These are phyloP conservation scores for Cucumis cinereus DNA, from an alignment of 306 rosid genomes.

Conservation along the genomic window DNA sequence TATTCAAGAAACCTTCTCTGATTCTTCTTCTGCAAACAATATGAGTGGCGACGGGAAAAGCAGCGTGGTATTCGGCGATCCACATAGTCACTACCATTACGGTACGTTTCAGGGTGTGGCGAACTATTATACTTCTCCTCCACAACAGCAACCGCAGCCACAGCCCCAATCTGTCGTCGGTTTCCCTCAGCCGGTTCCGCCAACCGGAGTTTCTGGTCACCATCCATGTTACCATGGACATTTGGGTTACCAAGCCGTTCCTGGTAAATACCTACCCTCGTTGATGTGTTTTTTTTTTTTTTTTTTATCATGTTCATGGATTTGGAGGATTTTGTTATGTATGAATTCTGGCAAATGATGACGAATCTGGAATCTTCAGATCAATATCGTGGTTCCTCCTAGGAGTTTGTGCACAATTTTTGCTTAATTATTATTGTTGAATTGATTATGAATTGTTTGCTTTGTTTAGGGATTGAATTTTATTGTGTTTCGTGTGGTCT, in stretches of 20 bases:
- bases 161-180: conserved; percentile 26
- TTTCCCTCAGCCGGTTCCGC: conserved; percentile 36
- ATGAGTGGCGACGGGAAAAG: conserved; percentile 43
- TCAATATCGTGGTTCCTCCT: neutral
- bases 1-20: neutral
- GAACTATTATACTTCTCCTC: conserved; percentile 37
- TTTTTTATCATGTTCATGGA: neutral
- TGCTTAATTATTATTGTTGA: neutral
- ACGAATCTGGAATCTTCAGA: neutral
- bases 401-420: neutral
- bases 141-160: conserved; percentile 21
- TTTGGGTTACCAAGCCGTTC: conserved; percentile 31
- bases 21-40: conserved; percentile 1
- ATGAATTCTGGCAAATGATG: neutral
- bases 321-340: neutral
- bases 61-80: conserved; percentile 19
- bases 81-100: conserved; percentile 36
- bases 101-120: conserved; percentile 91
- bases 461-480: neutral
- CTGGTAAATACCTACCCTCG: conserved; percentile 19
- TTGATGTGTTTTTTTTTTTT: neutral
- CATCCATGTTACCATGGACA: conserved; percentile 19
- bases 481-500: neutral
- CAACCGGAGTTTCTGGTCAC: conserved; percentile 11
- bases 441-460: neutral